A percentile compares a stretch with the other conserved stretches of the same genome.
phyloP scores from a whole-genome alignment of 306 rosid genomes.

The Cicer judaicum region DNA sequence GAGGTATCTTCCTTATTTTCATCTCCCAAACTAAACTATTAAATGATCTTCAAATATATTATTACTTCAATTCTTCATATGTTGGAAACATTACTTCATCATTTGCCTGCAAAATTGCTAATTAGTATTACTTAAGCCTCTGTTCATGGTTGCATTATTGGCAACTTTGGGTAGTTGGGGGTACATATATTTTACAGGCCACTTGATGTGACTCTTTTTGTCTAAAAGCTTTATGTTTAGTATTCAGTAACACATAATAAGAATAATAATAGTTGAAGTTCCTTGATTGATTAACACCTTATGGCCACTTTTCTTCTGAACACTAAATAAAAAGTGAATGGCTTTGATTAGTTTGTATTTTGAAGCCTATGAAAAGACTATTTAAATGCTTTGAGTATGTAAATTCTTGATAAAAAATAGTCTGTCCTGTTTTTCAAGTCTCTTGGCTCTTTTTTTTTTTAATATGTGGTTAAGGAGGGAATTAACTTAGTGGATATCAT shows the following conservation, averaged over 20 bases:
- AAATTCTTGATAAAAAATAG: not conserved
- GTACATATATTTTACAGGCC: not conserved
- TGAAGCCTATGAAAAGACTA: not conserved
- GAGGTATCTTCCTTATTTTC: slow-evolving; percentile 60
- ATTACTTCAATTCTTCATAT: not conserved
- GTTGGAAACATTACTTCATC: slow-evolving; percentile 13
- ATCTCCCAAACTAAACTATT: not conserved
- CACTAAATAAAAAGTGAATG: not conserved
- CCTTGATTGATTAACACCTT: not conserved
- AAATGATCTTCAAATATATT: slow-evolving; percentile 27
- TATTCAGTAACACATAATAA: not conserved
- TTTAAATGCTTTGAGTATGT: not conserved
- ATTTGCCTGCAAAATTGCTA: not conserved
- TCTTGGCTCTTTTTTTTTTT: not conserved
- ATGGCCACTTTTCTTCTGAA: not conserved
- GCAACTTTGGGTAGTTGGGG: not conserved
- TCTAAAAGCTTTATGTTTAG: not conserved
- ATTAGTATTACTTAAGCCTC: not conserved
- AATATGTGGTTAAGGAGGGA: slow-evolving; percentile 28
- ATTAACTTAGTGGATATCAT: no score
- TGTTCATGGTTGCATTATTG: not conserved
- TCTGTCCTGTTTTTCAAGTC: slow-evolving; percentile 29
- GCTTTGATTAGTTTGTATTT: not conserved
- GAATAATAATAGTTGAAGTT: not conserved
- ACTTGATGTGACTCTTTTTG: not conserved